A percentile compares a stretch with the other conserved stretches of the same genome.
Evolutionary conservation across 1,139 yeast species (phyloP).

Genomic region (Yamadazyma buinensis): DNA sequence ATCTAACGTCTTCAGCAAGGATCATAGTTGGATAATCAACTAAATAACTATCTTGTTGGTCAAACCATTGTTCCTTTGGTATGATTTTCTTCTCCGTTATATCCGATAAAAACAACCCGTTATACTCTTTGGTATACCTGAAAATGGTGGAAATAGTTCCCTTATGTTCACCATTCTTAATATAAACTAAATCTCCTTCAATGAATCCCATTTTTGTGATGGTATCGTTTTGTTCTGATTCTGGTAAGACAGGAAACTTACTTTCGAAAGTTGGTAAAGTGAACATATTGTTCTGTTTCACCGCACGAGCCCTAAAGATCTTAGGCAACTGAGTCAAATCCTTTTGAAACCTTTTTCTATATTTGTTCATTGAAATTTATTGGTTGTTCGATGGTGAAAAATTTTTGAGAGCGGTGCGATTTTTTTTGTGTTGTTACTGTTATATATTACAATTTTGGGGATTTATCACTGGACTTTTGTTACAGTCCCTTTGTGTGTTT

Average conservation of each 20-base stretch:
- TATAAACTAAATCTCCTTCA: slow-evolving; percentile 43
- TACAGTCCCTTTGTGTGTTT: too few species aligned
- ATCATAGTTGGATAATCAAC: slow-evolving; percentile 63
- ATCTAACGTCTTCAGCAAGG: slow-evolving; percentile 39
- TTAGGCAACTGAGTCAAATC: slow-evolving; percentile 33
- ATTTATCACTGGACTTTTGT: too few species aligned
- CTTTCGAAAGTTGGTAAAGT: slow-evolving; percentile 37
- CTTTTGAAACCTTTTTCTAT: slow-evolving; percentile 35
- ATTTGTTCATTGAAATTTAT: slow-evolving; percentile 39
- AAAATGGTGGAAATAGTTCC: slow-evolving; percentile 64
- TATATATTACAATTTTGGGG: too few species aligned
- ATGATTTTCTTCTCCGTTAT: slow-evolving; percentile 33
- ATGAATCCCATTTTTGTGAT: slow-evolving; percentile 34
- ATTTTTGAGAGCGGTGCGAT: slow-evolving; percentile 8
- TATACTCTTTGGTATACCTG: slow-evolving; percentile 27
- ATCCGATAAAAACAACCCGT: slow-evolving; percentile 34
- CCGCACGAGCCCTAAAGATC: slow-evolving; percentile 25
- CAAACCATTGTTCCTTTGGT: slow-evolving; percentile 73
- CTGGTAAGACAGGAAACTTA: slow-evolving; percentile 21
- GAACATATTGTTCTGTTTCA: slow-evolving; percentile 22
- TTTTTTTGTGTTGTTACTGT: too few species aligned
- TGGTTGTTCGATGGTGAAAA: slow-evolving; percentile 8
- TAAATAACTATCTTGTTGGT: slow-evolving; percentile 69
- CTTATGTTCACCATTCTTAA: slow-evolving; percentile 63
- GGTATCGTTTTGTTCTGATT: slow-evolving; percentile 24